Conservation (phyloP, 306 rosid species). For the Cicer chorassanicum region DNA sequence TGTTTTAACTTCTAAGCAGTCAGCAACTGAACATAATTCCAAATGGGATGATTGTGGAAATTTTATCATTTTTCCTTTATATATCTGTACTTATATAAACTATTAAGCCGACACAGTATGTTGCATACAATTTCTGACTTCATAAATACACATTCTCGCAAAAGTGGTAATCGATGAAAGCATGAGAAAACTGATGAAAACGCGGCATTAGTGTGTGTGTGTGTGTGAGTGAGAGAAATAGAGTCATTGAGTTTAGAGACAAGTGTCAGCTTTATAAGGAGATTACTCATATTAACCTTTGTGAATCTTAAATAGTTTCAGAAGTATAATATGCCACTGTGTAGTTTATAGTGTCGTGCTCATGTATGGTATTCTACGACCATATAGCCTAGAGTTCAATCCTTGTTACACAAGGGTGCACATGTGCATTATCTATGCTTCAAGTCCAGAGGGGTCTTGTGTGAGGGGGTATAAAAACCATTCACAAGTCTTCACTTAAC, state of each 20-base stretch:
- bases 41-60: conserved; percentile 28
- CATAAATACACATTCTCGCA: neutral
- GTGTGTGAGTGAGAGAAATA: neutral
- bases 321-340: neutral
- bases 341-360: neutral
- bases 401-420: neutral
- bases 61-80: conserved; percentile 8
- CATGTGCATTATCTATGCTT: conserved; percentile 23
- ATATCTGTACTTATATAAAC: conserved; percentile 11
- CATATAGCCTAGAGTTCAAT: conserved; percentile 6
- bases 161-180: conserved; percentile 17
- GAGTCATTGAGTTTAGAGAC: too few relatives aligned
- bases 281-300: neutral
- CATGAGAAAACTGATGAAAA: conserved; percentile 11
- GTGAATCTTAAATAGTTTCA: neutral
- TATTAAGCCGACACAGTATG: conserved; percentile 22
- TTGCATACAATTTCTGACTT: neutral
- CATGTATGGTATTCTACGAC: neutral
- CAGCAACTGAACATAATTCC: conserved; percentile 11
- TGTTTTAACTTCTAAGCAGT: neutral
- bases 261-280: too few relatives aligned
- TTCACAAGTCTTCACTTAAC: conserved; percentile 3
- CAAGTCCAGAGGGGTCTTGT: neutral
- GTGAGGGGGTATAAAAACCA: neutral
- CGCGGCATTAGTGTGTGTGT: neutral